These are phyloP conservation scores for Mediolabrus comicus DNA, from an alignment of 108 stramenopile species.

Conservation along the genomic window DNA sequence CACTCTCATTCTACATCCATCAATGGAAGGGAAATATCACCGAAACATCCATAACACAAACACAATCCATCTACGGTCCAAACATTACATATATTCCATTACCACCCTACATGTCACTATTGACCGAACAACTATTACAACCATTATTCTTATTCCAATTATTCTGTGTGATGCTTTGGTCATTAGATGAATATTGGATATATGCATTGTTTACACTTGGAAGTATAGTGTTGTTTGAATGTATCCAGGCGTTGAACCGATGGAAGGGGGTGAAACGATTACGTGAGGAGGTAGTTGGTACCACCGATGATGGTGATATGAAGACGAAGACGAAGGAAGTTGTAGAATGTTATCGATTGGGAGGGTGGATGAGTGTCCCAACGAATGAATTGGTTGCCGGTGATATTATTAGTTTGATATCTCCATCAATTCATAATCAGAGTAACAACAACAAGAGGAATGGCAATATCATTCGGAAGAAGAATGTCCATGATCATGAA, in stretches of 20 bases:
- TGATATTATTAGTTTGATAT: slow-evolving; percentile 81
- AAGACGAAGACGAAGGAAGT: slow-evolving; percentile 13
- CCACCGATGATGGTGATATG: slow-evolving; percentile 15
- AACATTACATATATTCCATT: slow-evolving; percentile 86
- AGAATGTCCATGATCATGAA: slow-evolving; percentile 32
- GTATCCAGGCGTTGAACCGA: slow-evolving; percentile 85
- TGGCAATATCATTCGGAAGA: neutral
- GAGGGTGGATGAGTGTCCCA: slow-evolving; percentile 64
- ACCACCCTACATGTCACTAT: slow-evolving; percentile 84
- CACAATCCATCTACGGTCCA: slow-evolving; percentile 69
- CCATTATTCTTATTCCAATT: slow-evolving; percentile 98
- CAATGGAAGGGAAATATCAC: slow-evolving; percentile 61
- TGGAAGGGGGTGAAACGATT: slow-evolving; percentile 77
- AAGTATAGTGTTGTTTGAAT: slow-evolving; percentile 92
- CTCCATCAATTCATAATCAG: slow-evolving; percentile 13
- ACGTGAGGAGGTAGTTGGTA: slow-evolving; percentile 55
- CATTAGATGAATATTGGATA: slow-evolving; percentile 98
- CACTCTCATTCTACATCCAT: slow-evolving; percentile 57
- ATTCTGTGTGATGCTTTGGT: slow-evolving; percentile 96
- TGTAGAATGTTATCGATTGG: slow-evolving; percentile 57
- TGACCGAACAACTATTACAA: slow-evolving; percentile 87
- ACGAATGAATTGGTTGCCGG: slow-evolving; percentile 86
- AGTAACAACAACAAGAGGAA: neutral
- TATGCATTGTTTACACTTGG: slow-evolving; percentile 93
- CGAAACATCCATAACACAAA: slow-evolving; percentile 6